Conservation (phyloP, 192 early-diverging fungal species). For the Coemansia sp. region DNA sequence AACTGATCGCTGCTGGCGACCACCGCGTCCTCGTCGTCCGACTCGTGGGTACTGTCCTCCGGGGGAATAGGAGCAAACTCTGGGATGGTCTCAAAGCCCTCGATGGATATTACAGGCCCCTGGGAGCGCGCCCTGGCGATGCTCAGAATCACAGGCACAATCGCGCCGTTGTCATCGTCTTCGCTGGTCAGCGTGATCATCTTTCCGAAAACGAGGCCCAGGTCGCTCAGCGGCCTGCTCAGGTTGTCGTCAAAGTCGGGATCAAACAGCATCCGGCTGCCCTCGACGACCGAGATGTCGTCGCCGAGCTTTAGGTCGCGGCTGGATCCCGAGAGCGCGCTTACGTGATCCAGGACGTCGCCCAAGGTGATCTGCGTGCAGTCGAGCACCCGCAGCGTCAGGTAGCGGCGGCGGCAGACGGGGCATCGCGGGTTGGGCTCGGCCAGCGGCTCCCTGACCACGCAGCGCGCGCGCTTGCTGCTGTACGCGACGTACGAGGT, state of each 20-base stretch:
- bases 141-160: conserved; percentile 35
- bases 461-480: conserved; percentile 55
- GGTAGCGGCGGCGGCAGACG: conserved; percentile 65
- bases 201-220: conserved; percentile 54
- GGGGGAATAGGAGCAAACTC: conserved; percentile 31
- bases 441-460: conserved; percentile 64
- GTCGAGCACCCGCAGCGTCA: conserved; percentile 63
- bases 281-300: conserved; percentile 69
- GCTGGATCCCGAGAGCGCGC: conserved; percentile 30
- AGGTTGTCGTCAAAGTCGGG: conserved; percentile 86
- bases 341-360: conserved; percentile 60
- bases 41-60: neutral
- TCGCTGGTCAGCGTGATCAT: conserved; percentile 39
- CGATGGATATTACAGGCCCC: neutral
- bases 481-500: conserved; percentile 64
- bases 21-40: neutral
- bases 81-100: conserved; percentile 30
- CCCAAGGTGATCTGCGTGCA: conserved; percentile 60
- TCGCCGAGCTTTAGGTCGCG: conserved; percentile 62
- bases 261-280: conserved; percentile 81
- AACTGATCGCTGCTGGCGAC: neutral
- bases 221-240: conserved; percentile 53
- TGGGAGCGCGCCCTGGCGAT: conserved; percentile 7
- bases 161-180: conserved; percentile 11
- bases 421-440: conserved; percentile 74